Evolutionary conservation across 495 filamentous ascomycete genomes (phyloP).

Genomic region (Penicillium lagena): DNA sequence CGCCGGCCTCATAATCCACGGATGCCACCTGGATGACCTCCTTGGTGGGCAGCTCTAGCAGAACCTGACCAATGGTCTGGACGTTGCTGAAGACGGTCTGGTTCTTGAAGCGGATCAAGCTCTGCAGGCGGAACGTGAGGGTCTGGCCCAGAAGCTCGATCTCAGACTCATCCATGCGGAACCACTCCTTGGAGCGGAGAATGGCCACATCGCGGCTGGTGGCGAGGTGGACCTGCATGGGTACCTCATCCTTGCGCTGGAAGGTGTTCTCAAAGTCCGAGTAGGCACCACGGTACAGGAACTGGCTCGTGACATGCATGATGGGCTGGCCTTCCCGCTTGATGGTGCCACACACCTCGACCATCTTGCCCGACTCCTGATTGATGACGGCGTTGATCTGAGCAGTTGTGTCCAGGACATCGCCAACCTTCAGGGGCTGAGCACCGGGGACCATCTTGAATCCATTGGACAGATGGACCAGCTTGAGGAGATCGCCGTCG

Average conservation of each 20-base stretch:
- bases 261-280: constrained; percentile 95
- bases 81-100: constrained; percentile 87
- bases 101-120: constrained; percentile 89
- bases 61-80: constrained; percentile 85
- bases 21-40: constrained; percentile 94
- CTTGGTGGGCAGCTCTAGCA: constrained; percentile 94
- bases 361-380: constrained; percentile 98
- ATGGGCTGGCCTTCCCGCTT: constrained; percentile 78
- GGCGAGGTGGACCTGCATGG: constrained; percentile 85
- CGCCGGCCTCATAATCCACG: constrained; percentile 85
- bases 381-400: constrained; percentile 98
- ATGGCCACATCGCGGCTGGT: constrained; percentile 89
- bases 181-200: constrained; percentile 94
- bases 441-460: constrained; percentile 98
- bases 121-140: constrained; percentile 92
- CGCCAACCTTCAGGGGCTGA: constrained; percentile 87
- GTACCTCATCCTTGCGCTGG: constrained; percentile 92
- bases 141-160: constrained; percentile 85
- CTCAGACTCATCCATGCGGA: constrained; percentile 72
- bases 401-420: constrained; percentile 86
- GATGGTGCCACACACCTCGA: constrained; percentile 96
- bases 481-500: constrained; percentile 88
- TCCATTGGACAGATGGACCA: constrained; percentile 92
- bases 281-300: constrained; percentile 91
- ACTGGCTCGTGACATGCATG: constrained; percentile 98